Base-by-base conservation (phyloP, 2,329 filamentous ascomycete species). In the Arthrinium phaeospermum region DNA sequence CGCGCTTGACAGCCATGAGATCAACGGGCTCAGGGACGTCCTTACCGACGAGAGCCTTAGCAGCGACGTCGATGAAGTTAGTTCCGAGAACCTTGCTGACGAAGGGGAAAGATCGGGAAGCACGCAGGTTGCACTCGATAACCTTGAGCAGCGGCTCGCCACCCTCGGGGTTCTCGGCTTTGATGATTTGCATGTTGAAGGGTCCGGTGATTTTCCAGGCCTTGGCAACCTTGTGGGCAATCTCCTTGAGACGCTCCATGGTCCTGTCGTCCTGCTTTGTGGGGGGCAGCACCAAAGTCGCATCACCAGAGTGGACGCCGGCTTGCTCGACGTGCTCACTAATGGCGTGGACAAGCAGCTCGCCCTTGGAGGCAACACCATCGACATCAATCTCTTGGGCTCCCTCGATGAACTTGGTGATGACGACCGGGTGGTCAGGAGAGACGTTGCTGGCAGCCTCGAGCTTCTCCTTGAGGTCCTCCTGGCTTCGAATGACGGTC, bases 151-250 rank as follows among this genome's bases (percentile, higher is more conserved):
- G 87, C 46, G 93, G 90, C 80, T 92, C 89, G 71, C 92, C 92
- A 72, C 93, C 93, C 73, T 94, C 91, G 45, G 92, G 90, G 79
- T 93, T 87, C 16, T 94, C 88, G 47, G 93, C 94, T 87, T 97
- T 97, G 89, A 99, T 98, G 84, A 99, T 97, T 82, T 99, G 96
- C 96, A 99, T 98, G 89, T 99, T 99, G 91, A 98, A 99, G 73
- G 96, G 96, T 71, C 96, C 96, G 27, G 95, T 98, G 83, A 98
- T 98, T 80, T 90, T 95, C 94, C 96, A 98, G 68, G 96, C 96
- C 85, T 96, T 93, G 76, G 96, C 96, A 70, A 99, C 95, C 90
- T 98, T 98, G 83, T 95, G 85, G 22, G 96, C 96, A 78, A 99
- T 98, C 77, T 94, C 94, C 91, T 98, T 98, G 80, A 98, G 90